Percentiles rank a stretch among this genome's conserved stretches.
phyloP scores from a whole-genome alignment of 129 eudicot species.

The Heracleum sosnowskyi region DNA sequence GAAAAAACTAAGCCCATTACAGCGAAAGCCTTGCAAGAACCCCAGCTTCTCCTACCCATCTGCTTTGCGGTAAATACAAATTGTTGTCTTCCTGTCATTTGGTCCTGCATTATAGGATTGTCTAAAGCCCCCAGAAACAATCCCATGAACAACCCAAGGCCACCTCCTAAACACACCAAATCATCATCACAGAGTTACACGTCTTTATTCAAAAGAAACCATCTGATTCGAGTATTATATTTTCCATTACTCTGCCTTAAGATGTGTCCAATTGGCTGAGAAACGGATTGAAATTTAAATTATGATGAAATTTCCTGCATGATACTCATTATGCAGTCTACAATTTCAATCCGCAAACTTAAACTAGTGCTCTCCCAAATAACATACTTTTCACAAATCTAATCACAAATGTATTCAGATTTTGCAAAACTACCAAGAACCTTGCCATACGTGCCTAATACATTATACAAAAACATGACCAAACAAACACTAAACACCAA shows the following conservation, averaged over 20 bases:
- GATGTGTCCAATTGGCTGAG: neutral
- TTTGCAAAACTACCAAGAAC: no score
- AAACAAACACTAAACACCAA: no score
- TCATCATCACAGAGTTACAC: neutral
- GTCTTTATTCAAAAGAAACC: neutral
- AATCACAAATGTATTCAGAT: neutral
- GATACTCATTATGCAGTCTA: neutral
- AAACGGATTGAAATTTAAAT: neutral
- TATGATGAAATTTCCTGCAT: neutral
- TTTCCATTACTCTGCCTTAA: neutral
- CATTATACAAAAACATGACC: no score
- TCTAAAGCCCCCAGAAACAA: slow-evolving; percentile 86
- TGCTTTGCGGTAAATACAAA: slow-evolving; percentile 66
- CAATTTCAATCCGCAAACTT: neutral
- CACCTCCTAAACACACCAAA: slow-evolving; percentile 58
- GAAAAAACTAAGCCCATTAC: slow-evolving; percentile 85
- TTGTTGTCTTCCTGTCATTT: slow-evolving; percentile 74
- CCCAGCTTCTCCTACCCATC: slow-evolving; percentile 94
- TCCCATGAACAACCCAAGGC: slow-evolving; percentile 88
- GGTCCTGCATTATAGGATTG: slow-evolving; percentile 67
- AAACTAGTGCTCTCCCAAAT: neutral
- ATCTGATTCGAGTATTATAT: neutral
- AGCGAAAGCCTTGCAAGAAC: slow-evolving; percentile 87
- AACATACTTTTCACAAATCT: neutral
- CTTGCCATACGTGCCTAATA: no score